phyloP scores from a whole-genome alignment of 1,139 yeast genomes.

The Pichia sp. region DNA sequence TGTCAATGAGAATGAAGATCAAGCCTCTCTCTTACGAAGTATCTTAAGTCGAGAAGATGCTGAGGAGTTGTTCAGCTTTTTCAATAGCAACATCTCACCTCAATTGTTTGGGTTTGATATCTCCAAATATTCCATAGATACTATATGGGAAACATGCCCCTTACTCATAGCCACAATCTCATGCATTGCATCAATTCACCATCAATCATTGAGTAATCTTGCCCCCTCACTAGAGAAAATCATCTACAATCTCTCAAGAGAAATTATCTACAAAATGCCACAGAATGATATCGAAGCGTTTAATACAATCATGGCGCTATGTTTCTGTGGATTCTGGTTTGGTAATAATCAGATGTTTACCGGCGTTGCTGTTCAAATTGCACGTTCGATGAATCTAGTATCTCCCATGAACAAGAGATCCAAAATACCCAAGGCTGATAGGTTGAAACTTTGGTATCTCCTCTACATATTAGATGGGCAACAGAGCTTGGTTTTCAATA shows the following conservation, averaged over 20 bases:
- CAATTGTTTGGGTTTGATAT: constrained; percentile 64
- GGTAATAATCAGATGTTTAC: constrained; percentile 60
- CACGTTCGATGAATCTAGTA: constrained; percentile 47
- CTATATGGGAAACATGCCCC: constrained; percentile 52
- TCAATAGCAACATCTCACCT: constrained; percentile 51
- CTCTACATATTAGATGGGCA: constrained; percentile 66
- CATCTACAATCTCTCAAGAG: constrained; percentile 40
- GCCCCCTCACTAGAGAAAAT: constrained; percentile 35
- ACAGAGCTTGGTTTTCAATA: constrained; percentile 54
- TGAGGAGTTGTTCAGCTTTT: constrained; percentile 40
- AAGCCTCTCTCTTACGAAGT: constrained; percentile 7
- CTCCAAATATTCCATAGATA: constrained; percentile 41
- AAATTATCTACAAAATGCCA: constrained; percentile 34
- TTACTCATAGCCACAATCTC: constrained; percentile 55
- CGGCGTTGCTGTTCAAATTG: constrained; percentile 59
- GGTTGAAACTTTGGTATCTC: constrained; percentile 58
- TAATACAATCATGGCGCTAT: constrained; percentile 54
- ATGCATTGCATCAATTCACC: constrained; percentile 58
- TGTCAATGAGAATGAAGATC: constrained; percentile 1
- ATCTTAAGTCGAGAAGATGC: constrained; percentile 39
- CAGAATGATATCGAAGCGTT: constrained; percentile 42
- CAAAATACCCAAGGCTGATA: constrained; percentile 33
- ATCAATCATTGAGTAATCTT: constrained; percentile 37
- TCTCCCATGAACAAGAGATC: constrained; percentile 13
- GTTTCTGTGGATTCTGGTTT: constrained; percentile 66